phyloP scores from a whole-genome alignment of 129 eudicot genomes.

The Cynara cardunculus region DNA sequence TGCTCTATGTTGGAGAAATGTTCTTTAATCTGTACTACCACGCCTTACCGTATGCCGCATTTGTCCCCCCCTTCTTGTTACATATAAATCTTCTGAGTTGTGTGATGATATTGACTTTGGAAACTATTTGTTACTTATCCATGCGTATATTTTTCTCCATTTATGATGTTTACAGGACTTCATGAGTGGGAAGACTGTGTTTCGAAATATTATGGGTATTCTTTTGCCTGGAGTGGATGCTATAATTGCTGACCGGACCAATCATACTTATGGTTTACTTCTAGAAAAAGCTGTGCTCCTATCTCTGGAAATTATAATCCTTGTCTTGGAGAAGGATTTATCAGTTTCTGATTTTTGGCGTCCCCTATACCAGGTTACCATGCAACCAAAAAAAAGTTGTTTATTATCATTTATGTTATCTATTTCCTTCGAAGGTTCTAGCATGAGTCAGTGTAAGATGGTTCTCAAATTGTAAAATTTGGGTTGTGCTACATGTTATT shows the following conservation, averaged over 20 bases:
- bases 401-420: slow-evolving; percentile 12
- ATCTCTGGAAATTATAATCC: slow-evolving; percentile 65
- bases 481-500: slow-evolving; percentile 8
- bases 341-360: slow-evolving; percentile 87
- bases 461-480: neutral
- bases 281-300: slow-evolving; percentile 83
- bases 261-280: slow-evolving; percentile 70
- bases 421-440: neutral
- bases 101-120: no score
- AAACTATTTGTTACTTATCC: neutral
- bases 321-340: slow-evolving; percentile 77
- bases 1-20: neutral
- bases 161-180: slow-evolving; percentile 68
- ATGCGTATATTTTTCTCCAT: neutral
- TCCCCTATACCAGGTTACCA: slow-evolving; percentile 82
- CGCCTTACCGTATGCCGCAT: neutral
- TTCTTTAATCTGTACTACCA: neutral
- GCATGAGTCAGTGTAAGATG: neutral
- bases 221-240: slow-evolving; percentile 83
- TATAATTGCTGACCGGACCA: slow-evolving; percentile 74
- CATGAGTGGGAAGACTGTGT: slow-evolving; percentile 91
- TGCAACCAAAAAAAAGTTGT: neutral
- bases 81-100: no score
- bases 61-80: no score
- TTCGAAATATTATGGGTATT: slow-evolving; percentile 85